Base-by-base conservation (phyloP, 2,329 filamentous ascomycete species). In the Botrytis medusae region DNA sequence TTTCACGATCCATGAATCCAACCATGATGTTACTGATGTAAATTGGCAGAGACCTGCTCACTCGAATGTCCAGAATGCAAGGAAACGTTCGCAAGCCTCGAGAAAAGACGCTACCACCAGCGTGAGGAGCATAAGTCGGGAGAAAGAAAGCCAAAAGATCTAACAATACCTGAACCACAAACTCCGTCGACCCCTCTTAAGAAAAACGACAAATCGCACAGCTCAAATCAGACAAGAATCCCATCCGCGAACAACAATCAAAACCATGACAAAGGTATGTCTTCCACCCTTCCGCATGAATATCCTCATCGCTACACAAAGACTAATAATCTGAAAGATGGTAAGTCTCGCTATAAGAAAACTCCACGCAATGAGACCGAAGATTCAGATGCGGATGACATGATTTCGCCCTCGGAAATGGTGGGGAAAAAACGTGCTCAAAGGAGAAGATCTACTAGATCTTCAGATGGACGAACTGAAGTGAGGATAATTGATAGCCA, bases 331-430 rank as follows among this genome's bases (percentile, higher is more conserved):
- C 20, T 25, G 25, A 18, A 42, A 69, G 51, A 34, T 37, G 68
- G 68, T 18, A 44, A 46, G 18, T 40, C n/a, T 46, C 54, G 51
- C 18, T 70, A 70, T 22, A 70, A 70, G 32, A 70, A 70, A 61
- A 20, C 40, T 0, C 40, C 54, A 12, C n/a, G 37, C 22, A 70
- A 10, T 34, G 29, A 61, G 42, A 10, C 22, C 1, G 54, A 70
- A 16, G 54, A 46, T 32, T 70, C 68, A 34, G 68, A 70, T 10
- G 68, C 54, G 20, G 40, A 70, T 2, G 54, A 61, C 14, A 60
- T 61, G 40, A 34, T 68, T 37, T 61, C 68, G 12, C 54, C 54
- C 20, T 61, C 67, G 12, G 54, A 61, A 20, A 9, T 46, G 12
- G 37, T 44, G 37, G 61, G 37, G 44, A 22, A 10, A 34, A 44